Evolutionary conservation across 2,329 filamentous ascomycete species (phyloP).

Genomic region (Talaromyces sp.): DNA sequence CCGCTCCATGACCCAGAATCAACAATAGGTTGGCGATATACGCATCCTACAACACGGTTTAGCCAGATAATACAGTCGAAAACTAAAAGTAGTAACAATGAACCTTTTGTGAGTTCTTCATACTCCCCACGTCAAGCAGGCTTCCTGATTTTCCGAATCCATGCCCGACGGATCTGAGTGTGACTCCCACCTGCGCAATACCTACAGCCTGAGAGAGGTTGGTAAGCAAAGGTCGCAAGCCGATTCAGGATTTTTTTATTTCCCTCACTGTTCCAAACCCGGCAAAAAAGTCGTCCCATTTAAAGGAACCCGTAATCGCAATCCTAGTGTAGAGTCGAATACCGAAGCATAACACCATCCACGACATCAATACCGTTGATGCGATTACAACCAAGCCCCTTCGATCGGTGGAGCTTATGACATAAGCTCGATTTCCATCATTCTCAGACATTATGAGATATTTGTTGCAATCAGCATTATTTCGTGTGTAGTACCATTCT

Average conservation of each 20-base stretch:
- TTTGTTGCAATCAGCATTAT: not conserved
- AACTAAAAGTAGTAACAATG: not conserved
- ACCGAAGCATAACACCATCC: constrained; percentile 17
- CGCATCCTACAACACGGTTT: constrained; percentile 2
- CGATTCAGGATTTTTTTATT: not conserved
- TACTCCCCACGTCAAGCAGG: constrained; percentile 12
- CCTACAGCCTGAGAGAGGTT: constrained; percentile 15
- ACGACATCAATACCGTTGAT: constrained; percentile 20
- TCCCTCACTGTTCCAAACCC: constrained; percentile 16
- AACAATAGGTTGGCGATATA: constrained; percentile 22
- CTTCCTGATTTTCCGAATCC: constrained; percentile 19
- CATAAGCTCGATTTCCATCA: constrained; percentile 14
- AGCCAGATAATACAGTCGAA: not conserved
- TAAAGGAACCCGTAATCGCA: constrained; percentile 21
- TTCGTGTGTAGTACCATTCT: not conserved
- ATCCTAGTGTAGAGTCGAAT: constrained; percentile 20
- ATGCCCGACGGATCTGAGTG: constrained; percentile 19
- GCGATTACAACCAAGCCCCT: constrained; percentile 16
- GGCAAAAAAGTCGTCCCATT: constrained; percentile 18
- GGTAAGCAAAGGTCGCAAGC: not conserved
- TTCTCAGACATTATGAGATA: constrained; percentile 11
- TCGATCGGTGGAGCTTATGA: constrained; percentile 15
- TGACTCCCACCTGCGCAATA: constrained; percentile 19
- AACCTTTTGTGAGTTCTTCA: not conserved
- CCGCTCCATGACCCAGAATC: constrained; percentile 20